phyloP scores from a whole-genome alignment of 164 flowering plant species.

The Buxus sempervirens region DNA sequence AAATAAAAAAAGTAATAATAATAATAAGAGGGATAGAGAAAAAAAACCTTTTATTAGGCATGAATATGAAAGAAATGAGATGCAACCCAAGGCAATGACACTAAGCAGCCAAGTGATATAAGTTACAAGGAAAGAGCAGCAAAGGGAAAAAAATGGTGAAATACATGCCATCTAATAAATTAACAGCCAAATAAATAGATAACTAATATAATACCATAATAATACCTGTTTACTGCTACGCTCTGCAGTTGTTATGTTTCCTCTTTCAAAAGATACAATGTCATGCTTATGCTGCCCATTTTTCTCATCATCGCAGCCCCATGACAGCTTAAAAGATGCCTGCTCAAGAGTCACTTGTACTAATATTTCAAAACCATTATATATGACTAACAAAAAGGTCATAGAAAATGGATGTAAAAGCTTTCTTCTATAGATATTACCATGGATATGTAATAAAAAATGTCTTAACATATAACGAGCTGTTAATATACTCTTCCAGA shows the following conservation, averaged over 20 bases:
- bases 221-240: constrained; percentile 97
- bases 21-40: constrained; percentile 2
- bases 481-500: too few relatives aligned
- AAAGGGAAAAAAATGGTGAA: background rate
- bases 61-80: background rate
- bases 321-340: constrained; percentile 94
- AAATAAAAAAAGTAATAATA: constrained; percentile 25
- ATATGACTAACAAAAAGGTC: too few relatives aligned
- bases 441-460: background rate
- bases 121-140: background rate
- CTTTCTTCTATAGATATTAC: background rate
- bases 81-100: background rate
- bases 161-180: background rate
- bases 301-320: constrained; percentile 80
- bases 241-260: constrained; percentile 88
- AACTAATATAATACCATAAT: background rate
- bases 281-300: constrained; percentile 94
- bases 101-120: background rate
- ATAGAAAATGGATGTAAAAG: background rate
- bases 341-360: constrained; percentile 27
- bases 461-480: background rate
- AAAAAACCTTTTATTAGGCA: constrained; percentile 11
- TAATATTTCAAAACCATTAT: background rate
- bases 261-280: constrained; percentile 93
- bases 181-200: constrained; percentile 5